Base-by-base conservation (phyloP, 371 early-diverging fungal genomes). In the Blakeslea trispora region DNA sequence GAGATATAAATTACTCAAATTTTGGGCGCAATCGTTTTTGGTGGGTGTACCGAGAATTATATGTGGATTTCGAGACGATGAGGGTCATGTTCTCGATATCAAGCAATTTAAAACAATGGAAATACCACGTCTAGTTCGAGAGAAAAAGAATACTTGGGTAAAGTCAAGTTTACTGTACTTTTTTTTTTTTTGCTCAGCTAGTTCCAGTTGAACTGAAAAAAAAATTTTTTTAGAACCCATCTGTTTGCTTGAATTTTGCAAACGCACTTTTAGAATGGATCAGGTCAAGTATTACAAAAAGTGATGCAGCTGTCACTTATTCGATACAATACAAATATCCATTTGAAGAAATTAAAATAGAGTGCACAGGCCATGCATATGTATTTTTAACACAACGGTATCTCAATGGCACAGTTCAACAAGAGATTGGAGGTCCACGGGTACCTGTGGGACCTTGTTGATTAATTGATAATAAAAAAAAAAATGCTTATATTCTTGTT, bases 21-120 rank as follows among this genome's bases (percentile, higher is more conserved):
- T 91, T 52, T 97, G 94, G 91, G 91, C 93, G 5, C 96, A 97
- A 70, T 95, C 94, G 5, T 96, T 90, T 69, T 71, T 97, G 5
- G 88, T 92, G 1, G 97, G 95, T 2, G 84, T 94, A 5, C 93
- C 91, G 0, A 75, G 70, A 3, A 79, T 95, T 10, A 81, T 93
- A 34, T 81, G 93, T 34, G 97, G 95, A 0, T 97, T 88, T 63
- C 84, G 96, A 45, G 89, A 93, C 60, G 87, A 92, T 60, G 66
- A 83, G 42, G 92, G 91, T 5, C 55, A 64, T 9, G 53, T 95
- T 7, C 51, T 71, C 2, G 50, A 55, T 0, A 55, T 93, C 7
- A 63, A 87, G 53, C 77, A 77, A 3, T 77, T 86, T 55, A 83
- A 88, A 42, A 95, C 95, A 6, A 57, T 84, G 47, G 90, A 92